A percentile compares a stretch with the other conserved stretches of the same genome.
phyloP scores from a whole-genome alignment of 176 grass and related monocot species.

The Cenchrus fungigraminus region DNA sequence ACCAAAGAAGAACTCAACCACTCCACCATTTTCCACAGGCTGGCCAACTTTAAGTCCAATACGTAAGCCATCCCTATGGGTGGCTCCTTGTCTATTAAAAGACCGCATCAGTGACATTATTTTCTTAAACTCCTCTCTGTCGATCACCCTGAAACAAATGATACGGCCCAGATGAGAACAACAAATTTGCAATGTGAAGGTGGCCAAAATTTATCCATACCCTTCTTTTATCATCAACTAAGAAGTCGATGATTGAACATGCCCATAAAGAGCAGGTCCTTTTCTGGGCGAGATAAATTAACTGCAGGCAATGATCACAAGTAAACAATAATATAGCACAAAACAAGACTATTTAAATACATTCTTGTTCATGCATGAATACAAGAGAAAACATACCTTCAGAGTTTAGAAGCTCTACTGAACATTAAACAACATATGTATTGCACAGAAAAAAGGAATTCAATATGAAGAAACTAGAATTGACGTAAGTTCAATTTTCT shows the following conservation, averaged over 20 bases:
- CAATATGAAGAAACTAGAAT: constrained; percentile 32
- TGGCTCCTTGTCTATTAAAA: constrained; percentile 86
- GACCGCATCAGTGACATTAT: constrained; percentile 94
- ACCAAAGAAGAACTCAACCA: constrained; percentile 89
- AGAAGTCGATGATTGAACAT: constrained; percentile 64
- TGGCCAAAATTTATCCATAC: constrained; percentile 59
- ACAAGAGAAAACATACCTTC: constrained; percentile 50
- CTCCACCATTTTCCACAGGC: constrained; percentile 79
- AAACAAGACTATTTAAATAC: constrained; percentile 46
- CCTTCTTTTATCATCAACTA: constrained; percentile 76
- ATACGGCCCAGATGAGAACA: constrained; percentile 36
- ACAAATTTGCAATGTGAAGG: constrained; percentile 34
- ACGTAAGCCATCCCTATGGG: constrained; percentile 82
- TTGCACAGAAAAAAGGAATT: constrained; percentile 27
- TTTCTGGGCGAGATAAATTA: constrained; percentile 70
- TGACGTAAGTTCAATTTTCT: not conserved
- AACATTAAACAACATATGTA: constrained; percentile 30
- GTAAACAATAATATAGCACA: constrained; percentile 68
- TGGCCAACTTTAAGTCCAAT: constrained; percentile 72
- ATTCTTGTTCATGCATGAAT: constrained; percentile 50
- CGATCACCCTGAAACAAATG: constrained; percentile 80
- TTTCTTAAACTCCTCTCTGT: constrained; percentile 97
- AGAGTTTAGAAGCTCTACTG: constrained; percentile 37
- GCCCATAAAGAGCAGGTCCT: constrained; percentile 62
- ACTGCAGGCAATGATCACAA: constrained; percentile 72